phyloP scores from a whole-genome alignment of 495 filamentous ascomycete genomes.

The Xylaria scruposa region DNA sequence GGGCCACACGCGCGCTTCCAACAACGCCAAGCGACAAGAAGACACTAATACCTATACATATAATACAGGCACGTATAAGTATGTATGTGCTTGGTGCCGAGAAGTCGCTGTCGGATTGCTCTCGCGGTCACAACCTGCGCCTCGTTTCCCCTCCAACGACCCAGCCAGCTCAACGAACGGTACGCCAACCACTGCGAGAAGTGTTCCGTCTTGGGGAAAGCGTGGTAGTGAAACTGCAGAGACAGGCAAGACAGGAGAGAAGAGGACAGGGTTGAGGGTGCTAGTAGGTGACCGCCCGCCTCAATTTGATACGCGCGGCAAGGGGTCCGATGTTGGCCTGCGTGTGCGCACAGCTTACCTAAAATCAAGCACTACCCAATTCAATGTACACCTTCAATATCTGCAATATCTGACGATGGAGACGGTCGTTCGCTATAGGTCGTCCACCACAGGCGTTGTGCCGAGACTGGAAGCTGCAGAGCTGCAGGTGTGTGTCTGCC shows the following conservation, averaged over 20 bases:
- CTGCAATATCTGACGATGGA: neutral
- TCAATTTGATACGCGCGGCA: conserved; percentile 9
- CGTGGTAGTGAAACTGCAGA: conserved; percentile 4
- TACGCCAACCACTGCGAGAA: conserved; percentile 15
- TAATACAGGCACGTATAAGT: too few species aligned
- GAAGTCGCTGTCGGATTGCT: neutral
- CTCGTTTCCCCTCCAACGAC: conserved; percentile 4
- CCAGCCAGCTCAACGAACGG: neutral
- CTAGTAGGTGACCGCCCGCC: conserved; percentile 1
- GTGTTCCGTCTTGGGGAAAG: conserved; percentile 17
- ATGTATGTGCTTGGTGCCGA: neutral
- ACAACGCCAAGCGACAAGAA: neutral
- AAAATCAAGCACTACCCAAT: conserved; percentile 1
- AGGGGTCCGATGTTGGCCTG: neutral
- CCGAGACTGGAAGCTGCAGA: conserved; percentile 17
- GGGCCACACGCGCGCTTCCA: conserved; percentile 15
- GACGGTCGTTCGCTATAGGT: neutral
- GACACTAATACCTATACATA: too few species aligned
- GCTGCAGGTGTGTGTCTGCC: neutral
- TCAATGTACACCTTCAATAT: neutral
- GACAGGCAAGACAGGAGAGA: neutral
- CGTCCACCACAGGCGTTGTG: conserved; percentile 4
- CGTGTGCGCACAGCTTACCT: conserved; percentile 11
- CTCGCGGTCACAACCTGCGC: conserved; percentile 2
- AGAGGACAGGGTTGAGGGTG: conserved; percentile 3